These are phyloP conservation scores for Massarina eburnea DNA, from an alignment of 2,329 filamentous ascomycete genomes.

Conservation along the genomic window DNA sequence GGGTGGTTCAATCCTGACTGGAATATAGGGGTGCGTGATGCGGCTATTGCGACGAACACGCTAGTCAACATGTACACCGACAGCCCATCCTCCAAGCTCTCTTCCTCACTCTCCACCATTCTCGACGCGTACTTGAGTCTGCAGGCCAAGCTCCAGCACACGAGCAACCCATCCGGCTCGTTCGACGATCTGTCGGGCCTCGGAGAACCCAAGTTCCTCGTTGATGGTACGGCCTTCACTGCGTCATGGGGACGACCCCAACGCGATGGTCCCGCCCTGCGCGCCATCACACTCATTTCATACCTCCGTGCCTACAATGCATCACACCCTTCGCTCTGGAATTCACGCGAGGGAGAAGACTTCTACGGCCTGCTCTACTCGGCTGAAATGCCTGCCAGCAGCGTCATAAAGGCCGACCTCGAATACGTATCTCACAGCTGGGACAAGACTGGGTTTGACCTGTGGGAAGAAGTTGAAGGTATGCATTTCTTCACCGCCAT, in stretches of 20 bases:
- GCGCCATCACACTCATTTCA: slow-evolving; percentile 46
- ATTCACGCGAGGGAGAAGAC: slow-evolving; percentile 21
- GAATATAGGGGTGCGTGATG: slow-evolving; percentile 46
- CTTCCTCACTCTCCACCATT: slow-evolving; percentile 29
- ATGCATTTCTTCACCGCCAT: slow-evolving; percentile 46
- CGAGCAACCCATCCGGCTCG: slow-evolving; percentile 41
- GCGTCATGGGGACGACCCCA: slow-evolving; percentile 48
- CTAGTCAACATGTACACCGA: slow-evolving; percentile 45
- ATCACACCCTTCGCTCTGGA: slow-evolving; percentile 42
- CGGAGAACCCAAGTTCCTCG: slow-evolving; percentile 49
- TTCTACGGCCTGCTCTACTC: slow-evolving; percentile 43
- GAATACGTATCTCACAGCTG: slow-evolving; percentile 48
- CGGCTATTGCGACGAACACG: slow-evolving; percentile 46
- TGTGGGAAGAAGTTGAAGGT: slow-evolving; percentile 51
- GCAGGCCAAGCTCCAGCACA: slow-evolving; percentile 42
- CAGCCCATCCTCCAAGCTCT: slow-evolving; percentile 27
- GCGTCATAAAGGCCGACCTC: slow-evolving; percentile 49
- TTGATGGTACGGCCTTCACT: slow-evolving; percentile 40
- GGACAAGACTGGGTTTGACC: slow-evolving; percentile 46
- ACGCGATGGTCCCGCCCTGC: slow-evolving; percentile 48
- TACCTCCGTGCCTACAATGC: slow-evolving; percentile 46
- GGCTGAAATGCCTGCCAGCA: slow-evolving; percentile 37
- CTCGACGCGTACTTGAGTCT: slow-evolving; percentile 37
- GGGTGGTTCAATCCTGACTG: slow-evolving; percentile 8
- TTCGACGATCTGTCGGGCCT: slow-evolving; percentile 42